Percentiles rank a stretch among this genome's conserved stretches.
Conservation (phyloP, 192 early-diverging fungal species). For the Endogone sp. region DNA sequence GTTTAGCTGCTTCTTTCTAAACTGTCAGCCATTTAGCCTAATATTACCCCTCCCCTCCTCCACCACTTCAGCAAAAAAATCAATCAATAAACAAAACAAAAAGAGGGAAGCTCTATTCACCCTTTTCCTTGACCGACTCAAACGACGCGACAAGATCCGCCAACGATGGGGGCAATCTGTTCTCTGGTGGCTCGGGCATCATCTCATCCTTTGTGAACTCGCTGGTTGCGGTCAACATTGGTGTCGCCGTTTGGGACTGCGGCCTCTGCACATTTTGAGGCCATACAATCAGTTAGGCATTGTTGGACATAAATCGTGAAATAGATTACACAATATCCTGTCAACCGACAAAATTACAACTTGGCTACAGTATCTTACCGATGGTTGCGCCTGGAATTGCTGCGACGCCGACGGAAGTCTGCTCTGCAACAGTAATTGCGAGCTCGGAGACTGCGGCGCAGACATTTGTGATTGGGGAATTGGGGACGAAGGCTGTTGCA, state of each 20-base stretch:
- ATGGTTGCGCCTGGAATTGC: background rate
- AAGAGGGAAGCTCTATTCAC: slow-evolving; percentile 11
- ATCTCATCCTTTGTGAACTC: background rate
- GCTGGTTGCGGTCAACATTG: background rate
- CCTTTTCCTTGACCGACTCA: slow-evolving; percentile 46
- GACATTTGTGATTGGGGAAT: background rate
- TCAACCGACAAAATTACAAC: too few relatives aligned
- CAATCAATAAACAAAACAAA: background rate
- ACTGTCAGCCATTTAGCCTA: background rate
- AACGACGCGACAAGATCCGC: slow-evolving; percentile 54
- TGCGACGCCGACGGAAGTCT: background rate
- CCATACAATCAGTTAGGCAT: background rate
- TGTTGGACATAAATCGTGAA: too few relatives aligned
- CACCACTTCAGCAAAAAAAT: background rate
- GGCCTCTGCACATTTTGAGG: slow-evolving; percentile 4
- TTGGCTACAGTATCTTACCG: too few relatives aligned
- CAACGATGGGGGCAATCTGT: slow-evolving; percentile 44
- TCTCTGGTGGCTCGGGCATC: slow-evolving; percentile 21
- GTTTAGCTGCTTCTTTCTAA: background rate
- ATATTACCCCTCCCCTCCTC: too few relatives aligned
- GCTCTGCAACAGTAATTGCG: background rate
- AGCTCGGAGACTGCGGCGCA: background rate
- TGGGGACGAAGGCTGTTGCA: background rate
- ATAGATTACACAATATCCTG: too few relatives aligned
- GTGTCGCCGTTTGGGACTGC: slow-evolving; percentile 2